Evolutionary conservation across 495 filamentous ascomycete genomes (phyloP), one percentile per base, ranked within the genome.

Genomic region (Penicillium herquei): DNA sequence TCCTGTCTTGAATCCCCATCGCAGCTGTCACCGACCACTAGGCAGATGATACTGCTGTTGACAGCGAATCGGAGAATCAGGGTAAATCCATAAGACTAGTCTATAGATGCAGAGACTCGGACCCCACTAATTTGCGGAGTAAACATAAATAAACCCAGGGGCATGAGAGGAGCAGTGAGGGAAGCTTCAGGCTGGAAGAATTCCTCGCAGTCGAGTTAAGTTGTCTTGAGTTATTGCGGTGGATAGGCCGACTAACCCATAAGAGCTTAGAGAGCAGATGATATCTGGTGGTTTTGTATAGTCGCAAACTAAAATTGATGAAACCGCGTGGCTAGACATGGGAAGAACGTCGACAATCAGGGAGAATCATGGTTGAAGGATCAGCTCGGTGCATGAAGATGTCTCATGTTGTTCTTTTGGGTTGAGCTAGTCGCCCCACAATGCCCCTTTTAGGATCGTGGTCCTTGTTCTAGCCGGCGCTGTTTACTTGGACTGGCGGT

Each of bases 351-450:
- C 49, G 48, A 34, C 49, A n/a, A 10, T n/a, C n/a, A 43, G 17
- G 7, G 9, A 43, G 17, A 43, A 26, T 26, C 4, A 26, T 26
- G 21, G 21, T 6, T 43, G 17, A 14, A 60, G 49, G 47, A 53
- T 56, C 35, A 41, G 33, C 33, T 43, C 50, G 52, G 60, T 54
- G 57, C 49, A 14, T 61, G 63, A 58, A 54, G 32, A 46, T 59
- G 63, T 66, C 58, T 66, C 63, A 66, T 33, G 21, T 45, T 52
- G 8, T 17, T 46, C 32, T 49, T 39, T 48, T 14, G 26, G n/a
- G 43, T 46, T 18, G 30, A 7, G 6, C 12, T n/a, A 37, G 6
- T 26, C 26, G 59, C 51, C 55, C 63, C 63, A 66, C 63, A 26
- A n/a, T 47, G 16, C 58, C 37, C 39, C 16, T 56, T 59, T 18